These are phyloP conservation scores for Kazachstania bromeliacearum DNA, from an alignment of 805 yeast species.

Conservation along the genomic window DNA sequence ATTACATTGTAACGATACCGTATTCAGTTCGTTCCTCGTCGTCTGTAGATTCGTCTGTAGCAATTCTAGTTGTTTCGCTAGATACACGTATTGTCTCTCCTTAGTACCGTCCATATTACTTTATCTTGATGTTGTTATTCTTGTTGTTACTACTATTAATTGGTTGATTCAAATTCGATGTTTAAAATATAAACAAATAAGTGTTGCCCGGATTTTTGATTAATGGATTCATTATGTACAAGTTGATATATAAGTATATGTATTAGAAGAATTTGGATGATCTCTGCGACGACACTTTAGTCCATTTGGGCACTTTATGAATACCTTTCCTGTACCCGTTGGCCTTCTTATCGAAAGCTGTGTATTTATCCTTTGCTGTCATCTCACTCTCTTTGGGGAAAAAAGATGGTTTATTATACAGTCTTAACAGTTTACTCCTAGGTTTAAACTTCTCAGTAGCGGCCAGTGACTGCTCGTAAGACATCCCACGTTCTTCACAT, in stretches of 20 bases:
- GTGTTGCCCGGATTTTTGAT: slow-evolving; percentile 6
- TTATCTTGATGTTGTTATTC: too few species aligned
- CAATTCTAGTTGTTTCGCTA: slow-evolving; percentile 22
- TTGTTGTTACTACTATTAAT: too few species aligned
- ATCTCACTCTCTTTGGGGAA: slow-evolving; percentile 77
- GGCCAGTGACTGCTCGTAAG: slow-evolving; percentile 14
- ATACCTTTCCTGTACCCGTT: slow-evolving; percentile 79
- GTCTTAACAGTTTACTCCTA: slow-evolving; percentile 19
- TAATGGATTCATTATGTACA: too few species aligned
- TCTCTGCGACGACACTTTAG: slow-evolving; percentile 68
- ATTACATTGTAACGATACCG: slow-evolving; percentile 26
- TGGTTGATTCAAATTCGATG: too few species aligned
- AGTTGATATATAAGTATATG: too few species aligned
- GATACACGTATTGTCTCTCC: slow-evolving; percentile 25
- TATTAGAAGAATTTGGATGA: slow-evolving; percentile 74
- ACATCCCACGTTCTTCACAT: slow-evolving; percentile 16
- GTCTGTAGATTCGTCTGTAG: slow-evolving; percentile 20
- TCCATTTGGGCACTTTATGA: slow-evolving; percentile 87
- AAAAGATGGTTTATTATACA: slow-evolving; percentile 29
- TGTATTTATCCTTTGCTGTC: slow-evolving; percentile 76
- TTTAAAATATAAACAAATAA: too few species aligned
- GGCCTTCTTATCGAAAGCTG: slow-evolving; percentile 67
- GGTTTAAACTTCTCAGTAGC: slow-evolving; percentile 18
- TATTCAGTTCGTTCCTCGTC: slow-evolving; percentile 21
- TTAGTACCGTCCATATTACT: slow-evolving; percentile 23